Conservation (phyloP, 352 stramenopile genomes). For the Phytophthora pini region DNA sequence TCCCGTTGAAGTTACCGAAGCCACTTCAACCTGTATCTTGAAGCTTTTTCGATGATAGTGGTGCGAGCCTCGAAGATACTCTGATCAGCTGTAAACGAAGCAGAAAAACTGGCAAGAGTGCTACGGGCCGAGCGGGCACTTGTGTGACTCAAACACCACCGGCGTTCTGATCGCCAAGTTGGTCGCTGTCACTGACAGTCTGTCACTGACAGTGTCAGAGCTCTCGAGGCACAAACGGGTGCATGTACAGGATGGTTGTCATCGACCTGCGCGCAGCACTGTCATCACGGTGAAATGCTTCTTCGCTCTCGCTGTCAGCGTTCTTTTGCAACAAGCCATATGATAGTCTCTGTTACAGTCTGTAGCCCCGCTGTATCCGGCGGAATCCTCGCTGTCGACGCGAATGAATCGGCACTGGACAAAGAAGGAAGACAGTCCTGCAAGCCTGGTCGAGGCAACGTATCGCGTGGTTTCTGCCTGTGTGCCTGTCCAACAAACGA, state of each 20-base stretch:
- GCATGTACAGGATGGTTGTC: background rate
- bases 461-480: conserved; percentile 4
- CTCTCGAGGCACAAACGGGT: background rate
- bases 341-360: no score
- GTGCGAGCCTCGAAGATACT: no score
- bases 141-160: no score
- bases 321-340: conserved; percentile 1
- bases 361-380: background rate
- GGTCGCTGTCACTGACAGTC: no score
- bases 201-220: no score
- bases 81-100: no score
- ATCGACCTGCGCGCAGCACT: background rate
- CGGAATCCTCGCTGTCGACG: background rate
- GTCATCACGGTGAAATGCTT: background rate
- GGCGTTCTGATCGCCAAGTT: no score
- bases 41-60: background rate
- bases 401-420: background rate
- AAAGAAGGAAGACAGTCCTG: background rate
- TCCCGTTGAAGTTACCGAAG: background rate
- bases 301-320: background rate
- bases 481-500: conserved; percentile 1
- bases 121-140: no score
- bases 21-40: background rate
- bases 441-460: background rate
- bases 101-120: no score